Percentiles rank a stretch among this genome's conserved stretches.
Conservation (phyloP, 2,329 filamentous ascomycete species). For the Xylariaceae sp. region DNA sequence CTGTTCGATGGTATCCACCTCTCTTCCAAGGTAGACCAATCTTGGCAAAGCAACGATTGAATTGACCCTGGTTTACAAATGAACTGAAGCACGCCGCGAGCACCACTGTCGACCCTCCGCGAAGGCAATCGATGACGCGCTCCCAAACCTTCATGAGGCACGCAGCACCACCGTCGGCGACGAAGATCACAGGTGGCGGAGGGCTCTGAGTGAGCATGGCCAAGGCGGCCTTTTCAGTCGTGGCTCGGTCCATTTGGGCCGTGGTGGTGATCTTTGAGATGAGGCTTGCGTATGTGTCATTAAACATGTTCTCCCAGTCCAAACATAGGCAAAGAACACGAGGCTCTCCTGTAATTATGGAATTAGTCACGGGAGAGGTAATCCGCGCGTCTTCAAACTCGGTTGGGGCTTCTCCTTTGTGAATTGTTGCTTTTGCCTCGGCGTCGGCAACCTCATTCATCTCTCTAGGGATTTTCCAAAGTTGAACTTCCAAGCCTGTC, state of each 20-base stretch:
- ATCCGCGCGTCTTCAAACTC: constrained; percentile 14
- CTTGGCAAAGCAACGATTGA: constrained; percentile 34
- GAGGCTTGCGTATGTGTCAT: constrained; percentile 14
- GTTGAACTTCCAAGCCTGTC: constrained; percentile 43
- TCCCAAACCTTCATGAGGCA: constrained; percentile 23
- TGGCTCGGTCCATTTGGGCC: constrained; percentile 23
- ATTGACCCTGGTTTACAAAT: constrained; percentile 27
- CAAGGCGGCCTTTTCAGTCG: constrained; percentile 20
- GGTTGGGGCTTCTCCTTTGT: constrained; percentile 15
- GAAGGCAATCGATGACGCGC: constrained; percentile 21
- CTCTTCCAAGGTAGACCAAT: constrained; percentile 36
- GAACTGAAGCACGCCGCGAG: constrained; percentile 22
- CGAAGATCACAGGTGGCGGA: constrained; percentile 18
- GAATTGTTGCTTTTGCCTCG: constrained; percentile 42
- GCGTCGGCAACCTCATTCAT: constrained; percentile 45
- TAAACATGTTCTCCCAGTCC: constrained; percentile 23
- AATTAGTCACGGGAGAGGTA: constrained; percentile 6
- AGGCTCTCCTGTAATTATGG: constrained; percentile 8
- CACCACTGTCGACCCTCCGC: constrained; percentile 21
- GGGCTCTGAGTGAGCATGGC: constrained; percentile 20
- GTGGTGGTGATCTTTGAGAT: constrained; percentile 23
- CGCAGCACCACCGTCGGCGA: constrained; percentile 18
- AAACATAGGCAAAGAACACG: constrained; percentile 22
- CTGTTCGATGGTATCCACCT: constrained; percentile 25
- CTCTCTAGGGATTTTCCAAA: constrained; percentile 53